Evolutionary conservation across 257 asterid genomes (phyloP), one percentile per base, ranked within the genome.

Genomic region (Petunia secreta): DNA sequence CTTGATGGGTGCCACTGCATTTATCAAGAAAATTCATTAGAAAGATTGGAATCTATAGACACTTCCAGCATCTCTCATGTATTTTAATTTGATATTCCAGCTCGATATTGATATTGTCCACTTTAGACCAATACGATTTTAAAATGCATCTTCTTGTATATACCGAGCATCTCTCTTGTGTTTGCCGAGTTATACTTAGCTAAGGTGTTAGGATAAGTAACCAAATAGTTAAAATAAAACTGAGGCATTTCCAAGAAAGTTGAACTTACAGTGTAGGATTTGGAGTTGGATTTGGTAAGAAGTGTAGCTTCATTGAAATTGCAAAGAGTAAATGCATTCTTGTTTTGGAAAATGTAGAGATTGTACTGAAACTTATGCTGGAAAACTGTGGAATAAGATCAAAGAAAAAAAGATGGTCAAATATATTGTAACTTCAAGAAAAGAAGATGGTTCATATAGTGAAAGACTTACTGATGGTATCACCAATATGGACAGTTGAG

Each of bases 1-100:
- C 98, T 91, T 37, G 97, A 91, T 8, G 91, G 85, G 80, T 84
- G 94, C 98, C 98, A 94, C 98, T 93, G 74, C 77, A 87, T 48
- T 85, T 59, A 37, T 14, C 15, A 54, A 52, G 57, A 52, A 52
- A 46, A 5, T 4, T 46, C 53, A 41, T 6, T 9, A 50, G 54
- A 78, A 73, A n/a, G n/a, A n/a, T n/a, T n/a, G n/a, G n/a, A n/a
- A n/a, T n/a, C n/a, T n/a, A n/a, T n/a, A n/a, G n/a, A n/a, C n/a
- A n/a, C n/a, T n/a, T n/a, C n/a, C n/a, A n/a, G n/a, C n/a, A n/a
- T n/a, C n/a, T n/a, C n/a, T n/a, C n/a, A n/a, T n/a, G n/a, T n/a
- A n/a, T n/a, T n/a, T n/a, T n/a, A n/a, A n/a, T n/a, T n/a, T n/a
- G n/a, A n/a, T n/a, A n/a, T 25, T 25, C 25, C 25, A 25, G 25